Percentiles rank a stretch among this genome's conserved stretches.
Conservation (phyloP, 345 rosid species). For the Hevea brasiliensis region DNA sequence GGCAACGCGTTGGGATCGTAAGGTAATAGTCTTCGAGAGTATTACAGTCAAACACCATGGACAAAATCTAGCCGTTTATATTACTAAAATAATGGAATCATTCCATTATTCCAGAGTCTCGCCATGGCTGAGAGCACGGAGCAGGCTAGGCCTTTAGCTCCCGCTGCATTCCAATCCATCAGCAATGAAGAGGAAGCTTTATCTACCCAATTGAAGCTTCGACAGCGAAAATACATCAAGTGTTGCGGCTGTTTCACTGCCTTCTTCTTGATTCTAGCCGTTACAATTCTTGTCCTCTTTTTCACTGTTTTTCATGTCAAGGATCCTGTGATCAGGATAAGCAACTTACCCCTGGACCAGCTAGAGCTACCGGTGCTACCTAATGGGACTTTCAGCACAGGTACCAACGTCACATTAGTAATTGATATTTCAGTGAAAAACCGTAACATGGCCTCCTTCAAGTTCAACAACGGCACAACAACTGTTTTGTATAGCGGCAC, state of each 20-base stretch:
- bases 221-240: slow-evolving; percentile 25
- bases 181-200: slow-evolving; percentile 26
- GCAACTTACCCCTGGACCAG: slow-evolving; percentile 17
- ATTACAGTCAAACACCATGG: too few relatives aligned
- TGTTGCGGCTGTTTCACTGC: slow-evolving; percentile 50
- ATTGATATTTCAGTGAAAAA: slow-evolving; percentile 48
- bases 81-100: not conserved
- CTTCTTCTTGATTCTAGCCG: slow-evolving; percentile 30
- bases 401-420: slow-evolving; percentile 38
- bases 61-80: too few relatives aligned
- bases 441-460: slow-evolving; percentile 47
- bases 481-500: slow-evolving; percentile 24
- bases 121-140: slow-evolving; percentile 22
- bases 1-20: too few relatives aligned
- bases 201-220: slow-evolving; percentile 12
- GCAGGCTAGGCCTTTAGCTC: slow-evolving; percentile 39
- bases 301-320: slow-evolving; percentile 39
- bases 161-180: slow-evolving; percentile 7
- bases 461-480: slow-evolving; percentile 27
- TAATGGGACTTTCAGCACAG: slow-evolving; percentile 5
- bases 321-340: slow-evolving; percentile 37
- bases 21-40: too few relatives aligned
- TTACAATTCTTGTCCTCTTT: slow-evolving; percentile 29
- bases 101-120: not conserved
- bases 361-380: not conserved